Evolutionary conservation across 768 basidiomycete species (phyloP), one percentile per base, ranked within the genome.

Genomic region (Tylopilus vinaceipallidus): DNA sequence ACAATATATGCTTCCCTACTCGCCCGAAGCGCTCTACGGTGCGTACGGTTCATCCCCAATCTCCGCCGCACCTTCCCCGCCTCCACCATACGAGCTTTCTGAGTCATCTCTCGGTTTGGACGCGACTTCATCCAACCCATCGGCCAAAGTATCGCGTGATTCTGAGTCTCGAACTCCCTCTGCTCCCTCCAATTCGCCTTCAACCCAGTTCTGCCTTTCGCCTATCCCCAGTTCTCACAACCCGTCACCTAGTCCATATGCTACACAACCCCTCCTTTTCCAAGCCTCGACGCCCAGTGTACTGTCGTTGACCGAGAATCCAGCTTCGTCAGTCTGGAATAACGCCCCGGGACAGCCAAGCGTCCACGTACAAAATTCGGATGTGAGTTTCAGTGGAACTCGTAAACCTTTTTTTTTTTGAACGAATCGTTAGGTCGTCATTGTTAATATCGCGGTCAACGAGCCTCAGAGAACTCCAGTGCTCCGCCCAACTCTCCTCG

Each of bases 11-110:
- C 52, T 27, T 53, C 70, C 36, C n/a, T 64, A 41, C 59, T 47
- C 43, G 3, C 54, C 49, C 3, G 72, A 72, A 41, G 46, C 46
- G 38, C 45, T 32, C n/a, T 57, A 54, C 49, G 70, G 71, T 24
- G 55, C 70, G n/a, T 62, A 56, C 11, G 77, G 76, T 0, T 77
- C 80, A n/a, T 76, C 79, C 0, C 79, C 80, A 0, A 49, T 79
- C 29, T 81, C 82, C 0, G 73, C 74, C 14, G 76, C 77, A 6
- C 65, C 75, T 8, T 79, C 82, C 2, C 79, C 80, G 10, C 66
- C 66, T 2, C 55, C 63, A n/a, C 58, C 56, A 35, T 42, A 58
- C 14, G 46, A 29, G 27, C 12, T 12, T 12, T 29, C 27, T 29
- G 27, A 29, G 27, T 29, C 6, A 6, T 29, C 27, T 12, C n/a